Base-by-base conservation (phyloP, 805 yeast genomes). In the Yarrowia porcina region DNA sequence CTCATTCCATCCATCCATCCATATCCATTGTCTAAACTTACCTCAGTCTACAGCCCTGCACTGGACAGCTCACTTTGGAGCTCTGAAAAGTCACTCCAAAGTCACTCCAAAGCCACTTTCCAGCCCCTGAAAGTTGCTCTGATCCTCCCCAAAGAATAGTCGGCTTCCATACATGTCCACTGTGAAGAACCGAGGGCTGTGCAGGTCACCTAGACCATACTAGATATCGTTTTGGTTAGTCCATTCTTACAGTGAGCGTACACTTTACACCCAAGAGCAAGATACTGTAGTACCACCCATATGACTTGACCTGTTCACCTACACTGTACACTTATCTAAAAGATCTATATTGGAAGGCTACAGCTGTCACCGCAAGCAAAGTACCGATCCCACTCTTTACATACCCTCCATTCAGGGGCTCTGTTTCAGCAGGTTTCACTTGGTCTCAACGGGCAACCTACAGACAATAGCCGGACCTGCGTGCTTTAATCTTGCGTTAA, bases 401-500 rank as follows among this genome's bases (percentile, higher is more conserved):
- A n/a, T n/a, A n/a, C n/a, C n/a, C n/a, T n/a, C n/a, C n/a, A n/a
- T n/a, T n/a, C n/a, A n/a, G n/a, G n/a, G n/a, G n/a, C n/a, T n/a
- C n/a, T 25, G 28, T 25, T 25, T 25, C 28, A 25, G n/a, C 28
- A 5, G 4, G 45, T 41, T 41, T 23, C 45, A 41, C 45, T 27
- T 21, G 21, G 30, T 41, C 13, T 23, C 45, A 41, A 23, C 45
- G 27, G 45, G 25, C 9, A 21, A 21, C 17, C 28, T 23, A 41
- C 45, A 20, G 4, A 41, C 45, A 41, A 41, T 41, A 39, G 45
- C 18, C 20, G 45, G 45, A 41, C 45, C 45, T 41, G 45, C 45
- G 45, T 41, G 45, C 44, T 41, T 41, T 23, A 41, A 41, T n/a
- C 20, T 25, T 39, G 44, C 44, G 44, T 39, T 39, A 39, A 39